A percentile compares a stretch with the other conserved stretches of the same genome.
Evolutionary conservation across 768 basidiomycete species (phyloP).

Genomic region (Rhodotorula sphaerocarpa): DNA sequence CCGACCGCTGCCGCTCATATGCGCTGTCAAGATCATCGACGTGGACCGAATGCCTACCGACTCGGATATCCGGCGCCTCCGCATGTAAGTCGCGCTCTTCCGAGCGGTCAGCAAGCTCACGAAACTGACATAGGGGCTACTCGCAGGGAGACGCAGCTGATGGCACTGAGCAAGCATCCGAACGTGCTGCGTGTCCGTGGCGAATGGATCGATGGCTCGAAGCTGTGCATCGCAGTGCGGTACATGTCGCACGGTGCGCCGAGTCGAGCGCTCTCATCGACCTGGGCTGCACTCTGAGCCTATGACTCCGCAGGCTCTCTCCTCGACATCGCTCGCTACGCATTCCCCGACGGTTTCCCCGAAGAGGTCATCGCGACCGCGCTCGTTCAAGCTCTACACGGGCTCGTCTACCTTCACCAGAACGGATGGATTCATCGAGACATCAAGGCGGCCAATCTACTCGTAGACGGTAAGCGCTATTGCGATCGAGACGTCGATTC

Average conservation of each 20-base stretch:
- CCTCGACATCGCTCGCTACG: constrained; percentile 67
- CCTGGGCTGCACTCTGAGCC: constrained; percentile 5
- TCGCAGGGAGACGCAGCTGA: constrained; percentile 68
- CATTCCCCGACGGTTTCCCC: constrained; percentile 79
- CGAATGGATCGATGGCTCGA: constrained; percentile 75
- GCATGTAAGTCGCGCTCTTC: constrained; percentile 27
- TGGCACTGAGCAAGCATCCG: constrained; percentile 87
- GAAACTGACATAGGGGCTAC: constrained; percentile 42
- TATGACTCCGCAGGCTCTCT: constrained; percentile 52
- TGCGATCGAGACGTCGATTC: too few species aligned
- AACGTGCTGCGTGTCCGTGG: constrained; percentile 86
- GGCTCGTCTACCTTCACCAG: constrained; percentile 76
- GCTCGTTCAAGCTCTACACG: constrained; percentile 73
- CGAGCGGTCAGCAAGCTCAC: constrained; percentile 57
- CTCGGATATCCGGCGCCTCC: constrained; percentile 25
- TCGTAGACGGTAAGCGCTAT: constrained; percentile 77
- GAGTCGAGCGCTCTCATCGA: neutral
- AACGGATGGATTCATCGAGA: constrained; percentile 83
- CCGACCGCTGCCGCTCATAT: constrained; percentile 47
- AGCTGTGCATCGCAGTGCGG: constrained; percentile 62
- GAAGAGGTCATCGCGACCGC: constrained; percentile 82
- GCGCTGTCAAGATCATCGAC: constrained; percentile 76
- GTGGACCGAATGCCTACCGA: constrained; percentile 63
- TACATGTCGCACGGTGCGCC: constrained; percentile 22
- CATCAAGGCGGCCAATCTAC: constrained; percentile 85